phyloP scores from a whole-genome alignment of 768 basidiomycete species.

The Rhizopogon roseolus region DNA sequence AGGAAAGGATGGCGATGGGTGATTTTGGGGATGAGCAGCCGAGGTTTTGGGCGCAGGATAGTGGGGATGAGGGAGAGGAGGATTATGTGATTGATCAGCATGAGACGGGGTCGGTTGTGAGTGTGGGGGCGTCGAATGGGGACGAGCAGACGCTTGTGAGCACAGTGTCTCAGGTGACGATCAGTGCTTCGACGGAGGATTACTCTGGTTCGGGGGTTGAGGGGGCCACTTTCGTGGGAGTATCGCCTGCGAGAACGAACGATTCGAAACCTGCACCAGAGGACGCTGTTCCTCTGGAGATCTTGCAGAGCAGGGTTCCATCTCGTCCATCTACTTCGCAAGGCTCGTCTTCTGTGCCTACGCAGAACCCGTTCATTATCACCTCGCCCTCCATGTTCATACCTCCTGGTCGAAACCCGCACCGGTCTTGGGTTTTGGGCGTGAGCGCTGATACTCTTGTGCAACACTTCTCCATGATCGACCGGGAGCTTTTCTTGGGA shows the following conservation, averaged over 20 bases:
- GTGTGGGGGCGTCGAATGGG: conserved; percentile 3
- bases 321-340: conserved; percentile 30
- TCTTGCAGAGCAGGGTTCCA: conserved; percentile 54
- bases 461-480: conserved; percentile 82
- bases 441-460: conserved; percentile 60
- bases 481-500: conserved; percentile 79
- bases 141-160: conserved; percentile 9
- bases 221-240: conserved; percentile 7
- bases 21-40: conserved; percentile 62
- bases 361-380: conserved; percentile 11
- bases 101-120: conserved; percentile 21
- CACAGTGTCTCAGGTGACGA: conserved; percentile 15
- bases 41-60: conserved; percentile 47
- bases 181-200: conserved; percentile 15
- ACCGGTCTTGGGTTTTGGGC: conserved; percentile 71
- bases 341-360: conserved; percentile 19
- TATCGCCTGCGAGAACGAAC: conserved; percentile 24
- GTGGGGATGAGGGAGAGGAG: conserved; percentile 35
- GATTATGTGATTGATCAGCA: conserved; percentile 26
- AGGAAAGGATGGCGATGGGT: conserved; percentile 57
- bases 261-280: conserved; percentile 51
- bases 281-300: conserved; percentile 64
- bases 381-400: conserved; percentile 31
- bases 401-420: conserved; percentile 37
- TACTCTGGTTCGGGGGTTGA: conserved; percentile 17